Conservation (phyloP, 495 filamentous ascomycete genomes). For the Aspergillus sparsus region DNA sequence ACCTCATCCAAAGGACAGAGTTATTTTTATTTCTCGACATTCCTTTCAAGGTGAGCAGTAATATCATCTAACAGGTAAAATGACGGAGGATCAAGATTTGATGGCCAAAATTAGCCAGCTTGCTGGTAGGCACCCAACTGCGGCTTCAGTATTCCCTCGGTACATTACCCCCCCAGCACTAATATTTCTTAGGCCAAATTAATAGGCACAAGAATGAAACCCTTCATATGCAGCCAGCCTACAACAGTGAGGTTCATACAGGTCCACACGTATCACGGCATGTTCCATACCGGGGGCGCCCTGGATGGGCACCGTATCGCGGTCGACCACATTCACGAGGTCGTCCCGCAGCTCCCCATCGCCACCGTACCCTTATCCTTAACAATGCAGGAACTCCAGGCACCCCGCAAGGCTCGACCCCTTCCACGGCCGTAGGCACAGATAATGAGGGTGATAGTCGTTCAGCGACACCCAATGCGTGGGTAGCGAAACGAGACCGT, state of each 20-base stretch:
- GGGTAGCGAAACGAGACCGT: slow-evolving; percentile 79
- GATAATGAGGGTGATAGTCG: slow-evolving; percentile 37
- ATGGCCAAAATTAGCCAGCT: slow-evolving; percentile 74
- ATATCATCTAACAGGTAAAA: slow-evolving; percentile 30
- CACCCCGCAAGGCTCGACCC: slow-evolving; percentile 24
- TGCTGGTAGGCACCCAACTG: slow-evolving; percentile 56
- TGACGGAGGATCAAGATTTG: slow-evolving; percentile 76
- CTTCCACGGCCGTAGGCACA: slow-evolving; percentile 40
- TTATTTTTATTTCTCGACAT: neutral
- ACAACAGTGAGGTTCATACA: slow-evolving; percentile 27
- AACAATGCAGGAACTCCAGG: slow-evolving; percentile 53
- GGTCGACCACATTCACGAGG: slow-evolving; percentile 49
- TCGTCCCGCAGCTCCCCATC: slow-evolving; percentile 51
- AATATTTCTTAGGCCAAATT: slow-evolving; percentile 63
- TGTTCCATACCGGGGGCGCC: slow-evolving; percentile 39
- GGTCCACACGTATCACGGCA: slow-evolving; percentile 43
- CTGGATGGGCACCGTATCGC: slow-evolving; percentile 51
- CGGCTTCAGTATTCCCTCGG: slow-evolving; percentile 14
- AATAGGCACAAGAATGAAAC: slow-evolving; percentile 76
- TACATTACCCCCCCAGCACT: slow-evolving; percentile 31
- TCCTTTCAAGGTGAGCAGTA: slow-evolving; percentile 13
- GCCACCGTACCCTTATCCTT: slow-evolving; percentile 71
- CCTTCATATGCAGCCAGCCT: slow-evolving; percentile 31
- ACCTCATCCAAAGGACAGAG: slow-evolving; percentile 10
- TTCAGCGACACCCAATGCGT: slow-evolving; percentile 47